These are phyloP conservation scores for Parastagonospora avenae DNA, from an alignment of 2,329 filamentous ascomycete species.

Conservation along the genomic window DNA sequence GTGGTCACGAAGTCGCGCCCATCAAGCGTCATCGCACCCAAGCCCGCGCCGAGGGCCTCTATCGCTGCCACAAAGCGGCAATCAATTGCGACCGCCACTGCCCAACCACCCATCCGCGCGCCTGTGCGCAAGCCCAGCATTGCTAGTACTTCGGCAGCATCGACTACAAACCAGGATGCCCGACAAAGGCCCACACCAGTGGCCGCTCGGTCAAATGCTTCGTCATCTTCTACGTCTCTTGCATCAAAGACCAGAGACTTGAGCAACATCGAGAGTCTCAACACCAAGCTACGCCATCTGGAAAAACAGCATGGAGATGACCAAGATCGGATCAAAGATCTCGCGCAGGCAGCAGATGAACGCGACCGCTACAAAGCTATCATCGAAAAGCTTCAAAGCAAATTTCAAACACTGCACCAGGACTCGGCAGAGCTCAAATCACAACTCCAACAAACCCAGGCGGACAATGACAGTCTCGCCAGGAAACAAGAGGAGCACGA, in stretches of 20 bases:
- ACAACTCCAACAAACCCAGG: constrained; percentile 76
- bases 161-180: constrained; percentile 5
- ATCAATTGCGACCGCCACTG: constrained; percentile 22
- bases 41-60: constrained; percentile 15
- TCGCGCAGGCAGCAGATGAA: constrained; percentile 78
- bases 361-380: constrained; percentile 80
- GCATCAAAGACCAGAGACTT: constrained; percentile 23
- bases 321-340: constrained; percentile 77
- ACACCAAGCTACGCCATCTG: constrained; percentile 83
- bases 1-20: constrained; percentile 21
- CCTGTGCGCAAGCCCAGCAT: constrained; percentile 27
- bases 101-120: constrained; percentile 11
- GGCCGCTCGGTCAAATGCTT: constrained; percentile 17
- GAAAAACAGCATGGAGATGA: constrained; percentile 87
- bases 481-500: constrained; percentile 83
- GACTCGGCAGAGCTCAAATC: constrained; percentile 79
- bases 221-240: constrained; percentile 20
- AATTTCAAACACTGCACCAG: constrained; percentile 82
- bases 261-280: constrained; percentile 75
- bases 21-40: constrained; percentile 27
- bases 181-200: constrained; percentile 5
- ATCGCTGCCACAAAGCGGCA: constrained; percentile 23
- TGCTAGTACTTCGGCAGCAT: constrained; percentile 14
- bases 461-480: constrained; percentile 71
- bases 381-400: constrained; percentile 87